Evolutionary conservation across 106 monocot genomes (phyloP), one percentile per base, ranked within the genome.

Genomic region (Narthecium ossifragum): DNA sequence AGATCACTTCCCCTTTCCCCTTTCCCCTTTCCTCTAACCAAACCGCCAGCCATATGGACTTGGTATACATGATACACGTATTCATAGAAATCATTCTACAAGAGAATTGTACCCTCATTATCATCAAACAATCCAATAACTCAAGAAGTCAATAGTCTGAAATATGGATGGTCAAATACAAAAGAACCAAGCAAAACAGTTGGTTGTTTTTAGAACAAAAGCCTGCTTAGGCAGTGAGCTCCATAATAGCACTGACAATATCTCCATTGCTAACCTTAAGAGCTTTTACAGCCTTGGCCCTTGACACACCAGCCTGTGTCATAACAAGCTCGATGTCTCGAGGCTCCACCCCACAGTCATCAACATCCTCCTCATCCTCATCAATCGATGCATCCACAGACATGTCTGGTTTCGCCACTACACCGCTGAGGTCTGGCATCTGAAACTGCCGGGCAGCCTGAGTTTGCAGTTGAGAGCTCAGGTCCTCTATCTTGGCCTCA

Each of bases 361-460:
- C 76, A 25, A 70, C 57, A 25, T 77, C 76, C 28, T 74, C 74
- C 48, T 77, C 76, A 12, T 77, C 76, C 63, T 68, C 68, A n/a
- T 77, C 76, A 22, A 40, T 54, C 3, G 70, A 46, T 7, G 50
- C 64, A 21, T 62, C 31, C 1, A 57, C 75, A 33, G 76, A 59
- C 5, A 53, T 50, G 11, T 70, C 70, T 11, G 57, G 70, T 52
- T 77, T 77, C 6, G 76, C 70, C 57, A 70, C 68, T 9, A 59
- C 70, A 48, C 43, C 65, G 76, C 76, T 70, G 22, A 77, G 53
- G 57, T 77, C 76, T 34, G 68, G 76, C 76, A 70, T 77, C 27
- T 60, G 63, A 57, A 77, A 77, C 60, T 77, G 76, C 60, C 71
- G 76, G 0, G 76, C 76, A 23, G 76, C 76, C 50, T 77, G 76